Conservation (phyloP, 345 rosid genomes). For the Populus tremula region DNA sequence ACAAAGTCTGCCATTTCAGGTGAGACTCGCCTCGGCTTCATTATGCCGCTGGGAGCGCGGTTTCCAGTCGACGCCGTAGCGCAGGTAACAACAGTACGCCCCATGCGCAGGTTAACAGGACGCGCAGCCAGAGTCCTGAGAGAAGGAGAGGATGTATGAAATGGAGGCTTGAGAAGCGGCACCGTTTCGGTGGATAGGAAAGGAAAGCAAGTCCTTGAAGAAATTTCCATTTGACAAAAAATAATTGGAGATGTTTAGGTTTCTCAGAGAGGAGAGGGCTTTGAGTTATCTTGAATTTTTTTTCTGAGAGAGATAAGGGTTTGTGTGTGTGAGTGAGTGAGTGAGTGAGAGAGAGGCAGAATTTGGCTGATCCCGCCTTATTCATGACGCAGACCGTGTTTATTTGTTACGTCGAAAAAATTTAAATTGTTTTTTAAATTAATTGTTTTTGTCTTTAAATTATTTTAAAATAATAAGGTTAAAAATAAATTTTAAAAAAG, state of each 20-base stretch:
- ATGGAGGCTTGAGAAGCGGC: conserved; percentile 22
- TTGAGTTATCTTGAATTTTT: conserved; percentile 38
- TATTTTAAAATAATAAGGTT: no score
- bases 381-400: no score
- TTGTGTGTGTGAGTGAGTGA: background rate
- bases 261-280: conserved; percentile 24
- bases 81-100: conserved; percentile 43
- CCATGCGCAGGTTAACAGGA: conserved; percentile 26
- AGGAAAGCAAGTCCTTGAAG: conserved; percentile 45
- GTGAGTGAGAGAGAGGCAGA: background rate
- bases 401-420: no score
- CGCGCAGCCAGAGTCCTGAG: conserved; percentile 3
- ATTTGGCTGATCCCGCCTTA: conserved; percentile 10
- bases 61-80: conserved; percentile 65
- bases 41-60: conserved; percentile 66
- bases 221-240: conserved; percentile 39
- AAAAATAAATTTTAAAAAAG: no score
- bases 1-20: conserved; percentile 86
- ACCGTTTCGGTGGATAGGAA: conserved; percentile 37
- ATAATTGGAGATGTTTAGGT: background rate
- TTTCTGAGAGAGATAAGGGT: background rate
- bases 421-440: no score
- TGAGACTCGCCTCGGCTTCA: conserved; percentile 77
- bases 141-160: conserved; percentile 18
- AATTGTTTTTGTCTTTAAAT: no score